Conservation (phyloP, 2,329 filamentous ascomycete species). For the Pseudogymnoascus sp. region DNA sequence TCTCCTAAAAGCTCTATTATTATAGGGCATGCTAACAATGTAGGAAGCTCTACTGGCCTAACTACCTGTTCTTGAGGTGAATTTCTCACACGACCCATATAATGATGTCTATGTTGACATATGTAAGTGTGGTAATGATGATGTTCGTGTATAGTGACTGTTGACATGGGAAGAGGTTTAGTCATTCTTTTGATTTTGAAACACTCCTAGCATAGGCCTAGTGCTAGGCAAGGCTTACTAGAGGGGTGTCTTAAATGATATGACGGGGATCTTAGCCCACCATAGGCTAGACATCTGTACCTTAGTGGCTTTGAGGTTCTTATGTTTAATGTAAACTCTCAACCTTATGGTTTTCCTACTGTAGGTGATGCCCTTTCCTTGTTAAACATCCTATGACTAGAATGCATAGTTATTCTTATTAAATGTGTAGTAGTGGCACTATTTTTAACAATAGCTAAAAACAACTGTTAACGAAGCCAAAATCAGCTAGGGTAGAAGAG, state of each 20-base stretch:
- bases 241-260: slow-evolving; percentile 14
- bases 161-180: neutral
- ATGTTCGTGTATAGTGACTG: slow-evolving; percentile 12
- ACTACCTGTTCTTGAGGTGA: neutral
- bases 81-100: neutral
- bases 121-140: slow-evolving; percentile 14
- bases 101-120: slow-evolving; percentile 10
- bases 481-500: slow-evolving; percentile 11
- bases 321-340: slow-evolving; percentile 3
- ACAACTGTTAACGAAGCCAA: neutral
- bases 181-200: slow-evolving; percentile 8
- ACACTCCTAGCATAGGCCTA: slow-evolving; percentile 12
- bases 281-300: slow-evolving; percentile 12
- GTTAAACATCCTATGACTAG: slow-evolving; percentile 5
- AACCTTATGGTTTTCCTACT: slow-evolving; percentile 4
- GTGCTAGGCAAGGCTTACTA: slow-evolving; percentile 10
- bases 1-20: slow-evolving; percentile 13
- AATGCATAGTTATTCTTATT: slow-evolving; percentile 2
- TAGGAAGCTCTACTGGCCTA: slow-evolving; percentile 11
- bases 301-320: slow-evolving; percentile 4
- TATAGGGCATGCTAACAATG: slow-evolving; percentile 9
- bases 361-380: slow-evolving; percentile 9
- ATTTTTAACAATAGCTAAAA: slow-evolving; percentile 4
- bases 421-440: slow-evolving; percentile 12
- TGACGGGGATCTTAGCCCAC: slow-evolving; percentile 13